These are phyloP conservation scores for Lipomyces kockii DNA, from an alignment of 805 yeast species.

Conservation along the genomic window DNA sequence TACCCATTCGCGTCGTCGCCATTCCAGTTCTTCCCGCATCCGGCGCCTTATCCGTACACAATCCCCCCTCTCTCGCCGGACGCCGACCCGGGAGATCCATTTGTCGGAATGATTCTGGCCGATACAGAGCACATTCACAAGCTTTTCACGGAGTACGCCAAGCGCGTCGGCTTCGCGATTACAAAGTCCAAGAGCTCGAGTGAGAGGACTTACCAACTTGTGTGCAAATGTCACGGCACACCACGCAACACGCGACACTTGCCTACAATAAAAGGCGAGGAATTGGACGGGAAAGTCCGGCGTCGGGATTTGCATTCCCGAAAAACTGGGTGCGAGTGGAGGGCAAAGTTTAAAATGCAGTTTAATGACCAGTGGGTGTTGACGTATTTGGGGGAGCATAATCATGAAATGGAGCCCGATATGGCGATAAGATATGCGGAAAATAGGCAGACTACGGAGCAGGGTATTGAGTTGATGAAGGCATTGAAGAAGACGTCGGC, in stretches of 20 bases:
- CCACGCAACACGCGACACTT: slow-evolving; percentile 12
- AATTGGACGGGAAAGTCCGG: slow-evolving; percentile 14
- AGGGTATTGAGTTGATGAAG: slow-evolving; percentile 14
- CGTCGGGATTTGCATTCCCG: slow-evolving; percentile 8
- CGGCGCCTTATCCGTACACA: not conserved
- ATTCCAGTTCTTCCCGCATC: not conserved
- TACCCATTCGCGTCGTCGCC: not conserved
- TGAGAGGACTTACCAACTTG: slow-evolving; percentile 8
- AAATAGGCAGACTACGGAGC: slow-evolving; percentile 14
- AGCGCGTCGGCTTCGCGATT: slow-evolving; percentile 8
- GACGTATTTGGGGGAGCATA: slow-evolving; percentile 2
- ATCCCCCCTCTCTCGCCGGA: slow-evolving; percentile 7
- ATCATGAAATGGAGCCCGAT: slow-evolving; percentile 6
- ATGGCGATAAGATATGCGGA: slow-evolving; percentile 9
- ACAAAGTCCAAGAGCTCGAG: slow-evolving; percentile 4
- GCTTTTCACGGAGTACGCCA: slow-evolving; percentile 7
- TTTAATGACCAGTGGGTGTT: slow-evolving; percentile 16
- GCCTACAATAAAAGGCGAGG: slow-evolving; percentile 13
- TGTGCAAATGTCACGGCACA: slow-evolving; percentile 18
- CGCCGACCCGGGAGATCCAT: slow-evolving; percentile 8
- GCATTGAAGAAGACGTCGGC: slow-evolving; percentile 17
- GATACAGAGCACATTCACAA: slow-evolving; percentile 7
- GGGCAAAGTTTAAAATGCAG: slow-evolving; percentile 10
- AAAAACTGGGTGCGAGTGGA: slow-evolving; percentile 12
- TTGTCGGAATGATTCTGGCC: slow-evolving; percentile 9